Evolutionary conservation across 2,329 filamentous ascomycete species (phyloP), one percentile per base, ranked within the genome.

Genomic region (Apiospora sp.): DNA sequence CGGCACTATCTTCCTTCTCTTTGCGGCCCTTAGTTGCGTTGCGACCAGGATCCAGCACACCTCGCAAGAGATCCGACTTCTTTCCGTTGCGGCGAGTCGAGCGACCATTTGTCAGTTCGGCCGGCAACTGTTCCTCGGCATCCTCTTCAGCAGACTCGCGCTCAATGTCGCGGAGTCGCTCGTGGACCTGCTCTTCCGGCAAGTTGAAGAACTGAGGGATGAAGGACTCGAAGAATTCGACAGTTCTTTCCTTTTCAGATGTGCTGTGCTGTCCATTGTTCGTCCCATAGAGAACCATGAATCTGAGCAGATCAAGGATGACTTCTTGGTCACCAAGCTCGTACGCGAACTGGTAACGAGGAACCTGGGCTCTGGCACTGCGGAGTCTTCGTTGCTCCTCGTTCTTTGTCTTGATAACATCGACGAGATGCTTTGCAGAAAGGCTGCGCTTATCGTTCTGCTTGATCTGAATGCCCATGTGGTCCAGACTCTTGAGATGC

Each of bases 401-500:
- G 77, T 96, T 93, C 81, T 95, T 97, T 69, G 94, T 95, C 82
- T 96, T 95, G 80, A 98, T 95, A 73, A 96, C 92, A 77, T 95
- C 93, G 46, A 96, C 92, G 14, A 99, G 90, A 72, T 96, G 93
- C 84, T 98, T 98, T 4, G 93, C 92, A 69, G 96, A 93, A 73
- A 98, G 93, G 76, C 94, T 92, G 77, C 95, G 93, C 89, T 98
- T 98, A 83, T 99, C 96, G 49, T 89, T 92, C 75, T 92, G 90
- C 84, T 96, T 97, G 78, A 94, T 93, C 71, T 94, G 92, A 73
- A 97, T 95, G 27, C 95, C 95, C 89, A 98, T 97, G 80, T 99
- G 96, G 79, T 99, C 96, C 70, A 99, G 90, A 81, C 95, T 98
- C 85, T 95, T 97, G 84, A 97, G 94, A 83, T 98, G 97, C 86